Evolutionary conservation across 78 protist species (phyloP), one percentile per base, ranked within the genome.

Genomic region (Dictyostelium discoideum): DNA sequence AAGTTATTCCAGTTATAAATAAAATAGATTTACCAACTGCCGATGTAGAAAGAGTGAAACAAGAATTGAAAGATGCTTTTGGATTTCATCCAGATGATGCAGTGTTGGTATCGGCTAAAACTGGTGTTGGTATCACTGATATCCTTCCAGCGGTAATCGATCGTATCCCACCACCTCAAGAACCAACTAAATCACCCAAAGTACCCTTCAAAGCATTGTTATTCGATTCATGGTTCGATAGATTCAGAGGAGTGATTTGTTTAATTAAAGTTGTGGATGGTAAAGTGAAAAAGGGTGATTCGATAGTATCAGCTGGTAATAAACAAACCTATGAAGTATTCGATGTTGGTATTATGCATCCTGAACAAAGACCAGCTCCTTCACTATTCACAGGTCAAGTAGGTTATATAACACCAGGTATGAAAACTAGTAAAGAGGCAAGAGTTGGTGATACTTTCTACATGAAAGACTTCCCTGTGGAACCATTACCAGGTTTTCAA

Each of bases 391-490:
- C 98, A 1, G 98, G 98, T 18, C 98, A 98, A 87, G 99, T 98
- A 11, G 99, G 99, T 18, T 98, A 92, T 84, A n/a, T 98, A 4
- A 46, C 86, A 39, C 26, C 86, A 5, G 97, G 97, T 39, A 97
- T 98, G 95, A 87, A 82, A 85, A 14, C 74, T 0, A 29, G 93
- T 44, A 1, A 26, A 7, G 99, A 98, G 0, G 99, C 98, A 37
- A 86, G 89, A 4, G 97, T 98, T 0, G 99, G 99, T 24, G 99
- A 98, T 80, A 98, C 99, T 9, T 86, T 97, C 85, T 85, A 50
- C 73, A 77, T 46, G 37, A 85, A 76, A 20, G 85, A 92, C 4
- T 32, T 77, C 1, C 92, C 88, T n/a, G 96, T 93, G 6, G 96
- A 87, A 22, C 60, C 97, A n/a, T 44, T 96, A 13, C 98, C 98